phyloP scores from a whole-genome alignment of 2,329 filamentous ascomycete genomes.

The Tolypocladium inflatum region DNA sequence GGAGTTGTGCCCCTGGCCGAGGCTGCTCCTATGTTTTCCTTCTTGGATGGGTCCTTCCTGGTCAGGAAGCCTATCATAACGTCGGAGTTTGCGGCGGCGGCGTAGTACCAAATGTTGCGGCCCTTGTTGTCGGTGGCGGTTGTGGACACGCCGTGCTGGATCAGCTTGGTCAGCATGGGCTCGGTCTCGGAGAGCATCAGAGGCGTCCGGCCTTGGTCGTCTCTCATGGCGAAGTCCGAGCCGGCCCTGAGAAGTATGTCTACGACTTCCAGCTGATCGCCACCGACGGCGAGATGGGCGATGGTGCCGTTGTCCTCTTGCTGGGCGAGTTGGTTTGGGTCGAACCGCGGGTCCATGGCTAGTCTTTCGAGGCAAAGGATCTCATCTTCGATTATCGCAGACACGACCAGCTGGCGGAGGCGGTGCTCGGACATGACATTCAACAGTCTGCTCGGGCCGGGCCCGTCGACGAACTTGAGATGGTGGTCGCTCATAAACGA shows the following conservation, averaged over 20 bases:
- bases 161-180: conserved; percentile 14
- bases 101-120: conserved; percentile 28
- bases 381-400: conserved; percentile 16
- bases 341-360: conserved; percentile 17
- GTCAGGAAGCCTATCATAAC: conserved; percentile 19
- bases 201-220: conserved; percentile 22
- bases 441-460: conserved; percentile 3
- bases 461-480: conserved; percentile 5
- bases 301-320: conserved; percentile 13
- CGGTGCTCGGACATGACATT: conserved; percentile 6
- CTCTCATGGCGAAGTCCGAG: conserved; percentile 16
- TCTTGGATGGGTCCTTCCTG: conserved; percentile 16
- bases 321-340: conserved; percentile 14
- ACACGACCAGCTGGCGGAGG: conserved; percentile 12
- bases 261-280: conserved; percentile 14
- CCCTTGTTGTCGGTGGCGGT: conserved; percentile 18
- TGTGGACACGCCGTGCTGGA: conserved; percentile 17
- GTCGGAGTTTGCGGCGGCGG: conserved; percentile 21
- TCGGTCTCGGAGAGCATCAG: conserved; percentile 22
- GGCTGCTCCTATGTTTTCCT: conserved; percentile 14
- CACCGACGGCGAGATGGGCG: conserved; percentile 20
- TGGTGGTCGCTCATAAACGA: conserved; percentile 2
- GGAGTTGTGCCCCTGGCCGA: conserved; percentile 17
- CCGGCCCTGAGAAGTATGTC: conserved; percentile 15
- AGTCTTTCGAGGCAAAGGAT: conserved; percentile 15